phyloP scores from a whole-genome alignment of 2,329 filamentous ascomycete species.

The Fusarium neocosmosporiellum region DNA sequence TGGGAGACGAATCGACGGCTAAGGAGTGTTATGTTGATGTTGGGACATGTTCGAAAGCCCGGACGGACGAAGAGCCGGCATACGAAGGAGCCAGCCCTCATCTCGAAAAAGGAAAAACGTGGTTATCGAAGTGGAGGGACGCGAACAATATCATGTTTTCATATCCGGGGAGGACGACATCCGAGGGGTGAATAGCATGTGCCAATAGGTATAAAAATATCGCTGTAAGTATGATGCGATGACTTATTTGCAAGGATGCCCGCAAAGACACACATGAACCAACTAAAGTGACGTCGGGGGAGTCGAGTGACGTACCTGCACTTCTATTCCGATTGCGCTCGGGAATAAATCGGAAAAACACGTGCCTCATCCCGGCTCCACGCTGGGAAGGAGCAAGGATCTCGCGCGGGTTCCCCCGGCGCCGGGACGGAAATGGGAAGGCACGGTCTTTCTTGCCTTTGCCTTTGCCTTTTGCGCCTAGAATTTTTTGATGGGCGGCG shows the following conservation, averaged over 20 bases:
- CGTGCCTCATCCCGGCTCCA: constrained; percentile 18
- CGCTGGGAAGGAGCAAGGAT: background rate
- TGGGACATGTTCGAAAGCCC: constrained; percentile 45
- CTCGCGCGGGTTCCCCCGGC: constrained; percentile 30
- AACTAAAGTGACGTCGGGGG: constrained; percentile 45
- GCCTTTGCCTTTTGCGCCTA: constrained; percentile 19
- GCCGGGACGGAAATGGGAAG: background rate
- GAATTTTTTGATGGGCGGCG: constrained; percentile 31
- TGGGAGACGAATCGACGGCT: constrained; percentile 42
- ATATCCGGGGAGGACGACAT: constrained; percentile 22
- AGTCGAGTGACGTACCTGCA: constrained; percentile 34
- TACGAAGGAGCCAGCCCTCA: constrained; percentile 58
- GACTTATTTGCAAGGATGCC: constrained; percentile 35
- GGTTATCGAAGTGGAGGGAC: constrained; percentile 7
- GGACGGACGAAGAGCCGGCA: constrained; percentile 58
- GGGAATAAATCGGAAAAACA: constrained; percentile 45
- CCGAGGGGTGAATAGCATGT: constrained; percentile 27
- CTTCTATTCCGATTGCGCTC: background rate
- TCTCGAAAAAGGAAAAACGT: constrained; percentile 48
- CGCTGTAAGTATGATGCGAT: constrained; percentile 28
- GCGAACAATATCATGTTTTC: constrained; percentile 36
- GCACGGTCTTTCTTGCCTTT: background rate
- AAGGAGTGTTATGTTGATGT: constrained; percentile 27
- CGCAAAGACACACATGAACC: constrained; percentile 16
- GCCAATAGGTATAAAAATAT: constrained; percentile 14